Conservation (phyloP, 768 basidiomycete species). For the Chalciporus pseudorubinellus region DNA sequence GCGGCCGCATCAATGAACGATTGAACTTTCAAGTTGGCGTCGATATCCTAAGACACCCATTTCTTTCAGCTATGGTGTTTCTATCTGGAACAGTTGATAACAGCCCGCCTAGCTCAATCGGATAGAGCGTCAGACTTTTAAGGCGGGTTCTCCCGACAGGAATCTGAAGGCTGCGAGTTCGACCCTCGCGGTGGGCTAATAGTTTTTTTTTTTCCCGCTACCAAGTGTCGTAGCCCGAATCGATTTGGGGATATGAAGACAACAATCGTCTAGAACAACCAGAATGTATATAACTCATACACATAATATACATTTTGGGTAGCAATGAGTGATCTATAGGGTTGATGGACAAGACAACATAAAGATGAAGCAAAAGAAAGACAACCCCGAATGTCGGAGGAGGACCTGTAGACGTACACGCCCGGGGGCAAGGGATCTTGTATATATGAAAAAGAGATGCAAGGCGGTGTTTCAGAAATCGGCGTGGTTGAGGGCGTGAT, state of each 20-base stretch:
- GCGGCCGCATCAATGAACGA: no score
- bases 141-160: constrained; percentile 25
- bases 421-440: constrained; percentile 5
- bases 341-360: constrained; percentile 17
- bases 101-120: constrained; percentile 61
- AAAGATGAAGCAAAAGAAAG: constrained; percentile 12
- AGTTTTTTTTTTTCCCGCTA: constrained; percentile 13
- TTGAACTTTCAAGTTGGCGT: no score
- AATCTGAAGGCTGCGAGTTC: constrained; percentile 85
- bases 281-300: background rate
- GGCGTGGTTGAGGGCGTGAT: constrained; percentile 12
- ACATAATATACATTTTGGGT: constrained; percentile 17
- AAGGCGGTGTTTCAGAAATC: constrained; percentile 8
- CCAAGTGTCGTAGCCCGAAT: background rate
- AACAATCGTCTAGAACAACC: background rate
- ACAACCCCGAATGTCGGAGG: constrained; percentile 5
- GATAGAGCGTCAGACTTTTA: constrained; percentile 61
- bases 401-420: constrained; percentile 9
- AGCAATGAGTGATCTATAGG: constrained; percentile 19
- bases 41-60: no score
- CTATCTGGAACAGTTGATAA: rapidly evolving
- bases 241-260: no score
- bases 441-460: constrained; percentile 5
- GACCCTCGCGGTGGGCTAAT: constrained; percentile 79
- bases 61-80: no score